Percentiles rank a stretch among this genome's conserved stretches.
phyloP scores from a whole-genome alignment of 2,329 filamentous ascomycete genomes.

The Colletotrichum tropicicola region DNA sequence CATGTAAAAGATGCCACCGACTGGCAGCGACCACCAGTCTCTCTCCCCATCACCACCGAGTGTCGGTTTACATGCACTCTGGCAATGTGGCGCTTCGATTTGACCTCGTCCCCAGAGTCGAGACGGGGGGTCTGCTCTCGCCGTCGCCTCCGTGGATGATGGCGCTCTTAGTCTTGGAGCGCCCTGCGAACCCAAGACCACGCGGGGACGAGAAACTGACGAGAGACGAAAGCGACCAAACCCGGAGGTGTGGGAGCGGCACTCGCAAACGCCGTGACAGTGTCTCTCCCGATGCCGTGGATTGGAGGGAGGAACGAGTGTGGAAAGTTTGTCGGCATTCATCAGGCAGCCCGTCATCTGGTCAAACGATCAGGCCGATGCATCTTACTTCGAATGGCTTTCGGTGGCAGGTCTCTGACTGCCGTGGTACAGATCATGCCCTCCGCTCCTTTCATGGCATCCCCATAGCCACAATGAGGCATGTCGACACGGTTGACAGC shows the following conservation, averaged over 20 bases:
- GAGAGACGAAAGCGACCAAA: conserved; percentile 16
- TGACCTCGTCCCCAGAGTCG: conserved; percentile 1
- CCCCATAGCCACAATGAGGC: conserved; percentile 1
- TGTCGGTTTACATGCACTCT: too few relatives aligned
- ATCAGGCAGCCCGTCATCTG: conserved; percentile 14
- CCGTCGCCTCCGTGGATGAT: not conserved
- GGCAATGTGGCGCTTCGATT: not conserved
- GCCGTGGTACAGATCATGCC: not conserved
- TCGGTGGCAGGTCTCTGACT: conserved; percentile 8
- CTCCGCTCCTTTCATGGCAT: not conserved
- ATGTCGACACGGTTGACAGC: conserved; percentile 17
- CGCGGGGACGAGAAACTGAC: not conserved
- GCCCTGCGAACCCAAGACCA: not conserved
- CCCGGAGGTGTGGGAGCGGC: conserved; percentile 6
- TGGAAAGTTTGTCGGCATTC: conserved; percentile 22
- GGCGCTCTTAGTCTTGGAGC: conserved; percentile 14
- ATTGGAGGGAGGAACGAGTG: conserved; percentile 25
- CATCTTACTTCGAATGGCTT: not conserved
- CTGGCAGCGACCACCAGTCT: not conserved
- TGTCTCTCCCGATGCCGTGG: conserved; percentile 6
- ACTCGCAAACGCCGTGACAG: not conserved
- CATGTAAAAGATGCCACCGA: conserved; percentile 21
- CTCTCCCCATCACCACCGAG: not conserved
- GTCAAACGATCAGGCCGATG: not conserved
- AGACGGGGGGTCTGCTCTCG: conserved; percentile 5